Percentiles rank a stretch among this genome's conserved stretches.
phyloP scores from a whole-genome alignment of 2,329 filamentous ascomycete species.

The Aspergillaceae sp. region DNA sequence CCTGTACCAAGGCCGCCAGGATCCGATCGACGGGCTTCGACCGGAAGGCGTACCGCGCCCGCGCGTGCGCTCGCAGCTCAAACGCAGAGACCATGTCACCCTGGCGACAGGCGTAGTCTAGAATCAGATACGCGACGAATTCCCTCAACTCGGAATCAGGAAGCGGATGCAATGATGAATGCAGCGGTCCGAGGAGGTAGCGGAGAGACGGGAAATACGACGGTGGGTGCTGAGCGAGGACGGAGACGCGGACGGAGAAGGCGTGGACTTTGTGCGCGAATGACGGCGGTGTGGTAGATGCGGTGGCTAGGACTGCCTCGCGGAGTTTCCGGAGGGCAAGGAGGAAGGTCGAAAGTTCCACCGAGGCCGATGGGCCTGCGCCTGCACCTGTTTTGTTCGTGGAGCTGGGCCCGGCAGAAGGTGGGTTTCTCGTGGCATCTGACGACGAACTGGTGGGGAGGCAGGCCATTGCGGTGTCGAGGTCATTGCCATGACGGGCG shows the following conservation, averaged over 20 bases:
- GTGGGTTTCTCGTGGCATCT: constrained; percentile 34
- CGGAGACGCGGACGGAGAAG: constrained; percentile 77
- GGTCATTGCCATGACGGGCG: constrained; percentile 62
- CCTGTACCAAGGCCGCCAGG: constrained; percentile 62
- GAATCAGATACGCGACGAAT: constrained; percentile 68
- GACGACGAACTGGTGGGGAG: constrained; percentile 39
- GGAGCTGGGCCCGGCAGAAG: constrained; percentile 16
- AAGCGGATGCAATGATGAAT: constrained; percentile 56
- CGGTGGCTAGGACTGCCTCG: constrained; percentile 68
- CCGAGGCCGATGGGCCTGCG: constrained; percentile 39
- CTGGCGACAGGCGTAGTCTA: constrained; percentile 82
- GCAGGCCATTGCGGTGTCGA: constrained; percentile 66
- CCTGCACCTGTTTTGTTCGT: constrained; percentile 9
- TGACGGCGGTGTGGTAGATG: constrained; percentile 62
- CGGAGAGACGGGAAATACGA: constrained; percentile 83
- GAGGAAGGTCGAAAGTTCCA: constrained; percentile 65
- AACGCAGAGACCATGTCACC: constrained; percentile 66
- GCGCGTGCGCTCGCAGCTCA: constrained; percentile 47
- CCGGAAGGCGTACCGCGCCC: constrained; percentile 47
- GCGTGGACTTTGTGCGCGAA: constrained; percentile 88
- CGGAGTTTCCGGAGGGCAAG: constrained; percentile 83
- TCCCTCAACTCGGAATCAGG: constrained; percentile 66
- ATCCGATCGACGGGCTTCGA: constrained; percentile 62
- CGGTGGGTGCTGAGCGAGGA: constrained; percentile 73
- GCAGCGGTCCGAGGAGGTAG: constrained; percentile 65